These are phyloP conservation scores for Coemansia sp. DNA, from an alignment of 192 early-diverging fungal species.

Conservation along the genomic window DNA sequence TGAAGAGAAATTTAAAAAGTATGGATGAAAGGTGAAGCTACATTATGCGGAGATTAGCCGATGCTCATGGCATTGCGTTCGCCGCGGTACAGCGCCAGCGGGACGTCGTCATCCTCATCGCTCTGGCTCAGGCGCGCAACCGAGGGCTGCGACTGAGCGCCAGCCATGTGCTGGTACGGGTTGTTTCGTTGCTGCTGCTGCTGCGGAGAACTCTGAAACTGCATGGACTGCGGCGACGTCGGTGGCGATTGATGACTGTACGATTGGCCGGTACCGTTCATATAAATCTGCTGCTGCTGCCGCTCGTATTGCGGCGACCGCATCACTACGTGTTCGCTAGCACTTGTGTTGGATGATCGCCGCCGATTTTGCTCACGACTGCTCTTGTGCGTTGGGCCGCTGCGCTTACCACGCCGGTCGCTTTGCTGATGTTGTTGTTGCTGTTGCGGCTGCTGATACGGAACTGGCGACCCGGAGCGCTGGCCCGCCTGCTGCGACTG, in stretches of 20 bases:
- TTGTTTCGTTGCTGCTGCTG: neutral
- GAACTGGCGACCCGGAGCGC: neutral
- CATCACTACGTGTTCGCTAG: slow-evolving; percentile 45
- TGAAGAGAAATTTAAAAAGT: neutral
- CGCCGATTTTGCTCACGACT: slow-evolving; percentile 30
- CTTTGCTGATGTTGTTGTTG: neutral
- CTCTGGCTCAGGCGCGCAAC: slow-evolving; percentile 19
- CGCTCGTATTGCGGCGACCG: slow-evolving; percentile 53
- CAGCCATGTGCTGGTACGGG: slow-evolving; percentile 9
- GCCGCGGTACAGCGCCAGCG: slow-evolving; percentile 59
- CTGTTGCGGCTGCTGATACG: slow-evolving; percentile 13
- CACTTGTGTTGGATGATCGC: slow-evolving; percentile 20
- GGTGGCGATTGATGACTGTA: slow-evolving; percentile 6
- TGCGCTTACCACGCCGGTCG: slow-evolving; percentile 22
- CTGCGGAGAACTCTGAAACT: slow-evolving; percentile 7
- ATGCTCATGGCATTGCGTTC: slow-evolving; percentile 53
- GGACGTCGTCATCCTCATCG: slow-evolving; percentile 67
- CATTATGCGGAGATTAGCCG: slow-evolving; percentile 10
- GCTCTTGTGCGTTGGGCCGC: slow-evolving; percentile 21
- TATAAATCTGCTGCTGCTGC: slow-evolving; percentile 57
- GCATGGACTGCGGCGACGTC: slow-evolving; percentile 9
- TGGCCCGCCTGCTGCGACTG: slow-evolving; percentile 9
- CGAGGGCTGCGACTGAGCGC: slow-evolving; percentile 11
- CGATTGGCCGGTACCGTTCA: slow-evolving; percentile 7
- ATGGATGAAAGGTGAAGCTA: neutral